Base-by-base conservation (phyloP, 2,329 filamentous ascomycete species). In the Aspergillus novoparasiticus region DNA sequence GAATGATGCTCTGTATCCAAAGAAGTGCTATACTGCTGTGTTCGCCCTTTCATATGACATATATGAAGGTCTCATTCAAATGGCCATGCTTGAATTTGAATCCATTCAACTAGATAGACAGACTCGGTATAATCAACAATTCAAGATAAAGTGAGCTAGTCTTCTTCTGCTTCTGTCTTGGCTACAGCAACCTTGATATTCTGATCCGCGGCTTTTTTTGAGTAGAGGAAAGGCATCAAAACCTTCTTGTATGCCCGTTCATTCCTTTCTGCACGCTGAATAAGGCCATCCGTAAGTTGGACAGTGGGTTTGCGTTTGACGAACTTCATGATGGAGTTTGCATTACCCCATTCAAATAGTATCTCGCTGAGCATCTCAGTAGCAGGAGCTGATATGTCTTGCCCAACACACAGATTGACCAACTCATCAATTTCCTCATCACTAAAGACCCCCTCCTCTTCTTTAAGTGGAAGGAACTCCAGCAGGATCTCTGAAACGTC, bases 361-460 rank as follows among this genome's bases (percentile, higher is more conserved):
- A 41, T 9, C 16, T 19, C 6, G 2, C 0, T 8, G 36, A 41
- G 6, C 6, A 41, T 41, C 3, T 19, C 16, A 19, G 6, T 19
- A 41, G 36, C 36, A 19, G 36, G 36, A 9, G 8, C 16, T 41
- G 36, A 41, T 19, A 41, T 19, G 36, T 41, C 36, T 41, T 3
- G 36, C 8, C 16, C 16, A 41, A 3, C 3, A 19, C 36, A 41
- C 3, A 41, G 36, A 19, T 19, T 9, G 2, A 19, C 16, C 36
- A 41, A 41, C 36, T 41, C 36, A 9, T 41, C 6, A 19, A 41
- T 0, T 0, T 41, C 36, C 16, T 4, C 6, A 19, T 3, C 36
- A 9, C 16, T 3, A 8, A 19, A 19, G 36, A 2, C 16, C 1
- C 1, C 4, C 0, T 41, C 1, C 3, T 41, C 3, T 3, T 19